These are phyloP conservation scores for Pleurostoma richardsiae DNA, from an alignment of 2,329 filamentous ascomycete species.

Conservation along the genomic window DNA sequence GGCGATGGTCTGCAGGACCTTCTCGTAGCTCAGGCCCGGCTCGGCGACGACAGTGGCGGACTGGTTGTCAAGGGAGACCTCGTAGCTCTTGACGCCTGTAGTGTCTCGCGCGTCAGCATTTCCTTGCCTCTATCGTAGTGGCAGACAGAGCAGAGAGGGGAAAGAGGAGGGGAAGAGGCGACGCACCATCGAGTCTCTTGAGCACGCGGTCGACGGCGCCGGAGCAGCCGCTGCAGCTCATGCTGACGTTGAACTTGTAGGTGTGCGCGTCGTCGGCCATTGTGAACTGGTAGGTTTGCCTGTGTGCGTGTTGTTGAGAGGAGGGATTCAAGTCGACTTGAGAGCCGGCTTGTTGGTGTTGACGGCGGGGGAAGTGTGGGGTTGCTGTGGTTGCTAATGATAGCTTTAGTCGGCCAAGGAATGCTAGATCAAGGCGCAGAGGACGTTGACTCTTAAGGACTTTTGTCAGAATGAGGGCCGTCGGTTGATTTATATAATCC, in stretches of 20 bases:
- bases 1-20: constrained; percentile 80
- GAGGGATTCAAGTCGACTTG: not conserved
- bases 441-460: too few species aligned
- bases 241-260: constrained; percentile 92
- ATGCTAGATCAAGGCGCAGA: too few species aligned
- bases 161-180: not conserved
- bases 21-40: constrained; percentile 67
- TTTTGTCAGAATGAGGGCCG: too few species aligned
- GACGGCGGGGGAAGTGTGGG: too few species aligned
- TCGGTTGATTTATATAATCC: too few species aligned
- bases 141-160: too few species aligned
- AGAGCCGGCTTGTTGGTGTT: too few species aligned
- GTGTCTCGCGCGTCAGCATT: not conserved
- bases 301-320: not conserved
- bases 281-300: constrained; percentile 16
- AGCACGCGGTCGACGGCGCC: constrained; percentile 89
- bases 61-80: constrained; percentile 82
- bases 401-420: too few species aligned
- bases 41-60: constrained; percentile 73
- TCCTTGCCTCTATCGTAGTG: not conserved
- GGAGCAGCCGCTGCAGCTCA: constrained; percentile 96
- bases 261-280: constrained; percentile 76
- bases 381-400: too few species aligned
- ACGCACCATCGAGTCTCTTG: constrained; percentile 81
- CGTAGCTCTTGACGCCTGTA: constrained; percentile 78